Percentiles rank a stretch among this genome's conserved stretches.
Evolutionary conservation across 2,329 filamentous ascomycete species (phyloP).

Genomic region (Blastomyces gilchristii): DNA sequence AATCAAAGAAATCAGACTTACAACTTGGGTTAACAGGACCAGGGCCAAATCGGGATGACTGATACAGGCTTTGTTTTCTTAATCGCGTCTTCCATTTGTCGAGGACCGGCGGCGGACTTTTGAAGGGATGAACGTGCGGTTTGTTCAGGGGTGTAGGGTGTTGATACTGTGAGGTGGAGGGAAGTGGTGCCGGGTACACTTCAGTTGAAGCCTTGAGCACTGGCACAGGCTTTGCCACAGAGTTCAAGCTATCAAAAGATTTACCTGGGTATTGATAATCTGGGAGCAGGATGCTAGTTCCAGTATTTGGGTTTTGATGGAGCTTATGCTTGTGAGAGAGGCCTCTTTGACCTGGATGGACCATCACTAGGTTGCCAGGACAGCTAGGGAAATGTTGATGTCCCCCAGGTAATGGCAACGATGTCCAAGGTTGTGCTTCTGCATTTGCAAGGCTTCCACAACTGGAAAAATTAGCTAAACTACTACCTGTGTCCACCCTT

Average conservation of each 20-base stretch:
- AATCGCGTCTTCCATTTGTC: conserved; percentile 4
- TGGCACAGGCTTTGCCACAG: conserved; percentile 5
- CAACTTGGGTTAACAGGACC: conserved; percentile 11
- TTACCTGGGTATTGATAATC: conserved; percentile 8
- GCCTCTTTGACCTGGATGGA: conserved; percentile 4
- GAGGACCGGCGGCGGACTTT: conserved; percentile 13
- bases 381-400: not conserved
- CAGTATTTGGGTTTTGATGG: conserved; percentile 9
- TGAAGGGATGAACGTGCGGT: conserved; percentile 16
- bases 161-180: conserved; percentile 11
- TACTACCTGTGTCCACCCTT: conserved; percentile 17
- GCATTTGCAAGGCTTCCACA: conserved; percentile 14
- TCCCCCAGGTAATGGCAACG: conserved; percentile 5
- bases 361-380: conserved; percentile 4
- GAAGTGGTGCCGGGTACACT: conserved; percentile 10
- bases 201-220: conserved; percentile 13
- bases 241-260: not conserved
- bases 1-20: conserved; percentile 14
- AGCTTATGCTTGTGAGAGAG: conserved; percentile 7
- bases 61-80: conserved; percentile 3
- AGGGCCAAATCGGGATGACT: conserved; percentile 4
- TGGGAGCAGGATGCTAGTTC: conserved; percentile 9
- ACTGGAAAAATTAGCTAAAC: conserved; percentile 21
- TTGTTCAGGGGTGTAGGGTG: conserved; percentile 14
- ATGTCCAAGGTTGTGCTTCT: conserved; percentile 5